Evolutionary conservation across 352 stramenopile genomes (phyloP).

Genomic region (Pythium aphanidermatum): DNA sequence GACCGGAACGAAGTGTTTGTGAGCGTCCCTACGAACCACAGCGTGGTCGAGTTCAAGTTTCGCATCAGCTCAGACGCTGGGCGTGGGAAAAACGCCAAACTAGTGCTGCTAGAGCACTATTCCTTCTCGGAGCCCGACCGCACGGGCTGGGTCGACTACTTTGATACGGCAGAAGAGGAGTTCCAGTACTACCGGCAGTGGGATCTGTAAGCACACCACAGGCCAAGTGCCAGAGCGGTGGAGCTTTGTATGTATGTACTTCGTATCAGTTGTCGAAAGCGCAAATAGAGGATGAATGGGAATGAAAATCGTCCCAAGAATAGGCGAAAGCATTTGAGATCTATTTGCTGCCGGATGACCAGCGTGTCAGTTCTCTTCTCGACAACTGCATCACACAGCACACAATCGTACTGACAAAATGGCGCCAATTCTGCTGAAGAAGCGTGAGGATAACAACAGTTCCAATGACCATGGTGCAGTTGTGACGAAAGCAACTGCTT

Average conservation of each 20-base stretch:
- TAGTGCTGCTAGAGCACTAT: conserved; percentile 65
- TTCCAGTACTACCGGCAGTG: conserved; percentile 73
- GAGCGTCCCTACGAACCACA: conserved; percentile 62
- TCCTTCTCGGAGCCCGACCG: conserved; percentile 62
- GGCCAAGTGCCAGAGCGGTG: neutral
- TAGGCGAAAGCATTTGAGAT: too few relatives aligned
- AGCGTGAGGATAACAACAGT: conserved; percentile 18
- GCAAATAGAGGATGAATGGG: too few relatives aligned
- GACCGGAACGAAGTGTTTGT: conserved; percentile 46
- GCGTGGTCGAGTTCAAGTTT: conserved; percentile 65
- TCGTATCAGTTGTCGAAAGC: too few relatives aligned
- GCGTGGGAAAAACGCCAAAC: conserved; percentile 48
- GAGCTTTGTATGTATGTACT: too few relatives aligned
- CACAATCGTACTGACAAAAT: conserved; percentile 3
- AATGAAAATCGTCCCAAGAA: too few relatives aligned
- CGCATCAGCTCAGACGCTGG: conserved; percentile 29
- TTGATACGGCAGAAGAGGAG: conserved; percentile 64
- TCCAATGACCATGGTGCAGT: neutral
- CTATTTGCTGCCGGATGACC: too few relatives aligned
- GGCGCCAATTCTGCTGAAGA: conserved; percentile 23
- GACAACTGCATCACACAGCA: too few relatives aligned
- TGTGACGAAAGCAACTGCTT: neutral
- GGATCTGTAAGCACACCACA: conserved; percentile 34
- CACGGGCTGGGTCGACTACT: conserved; percentile 58
- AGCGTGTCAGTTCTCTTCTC: too few relatives aligned